Evolutionary conservation across 2,329 filamentous ascomycete species (phyloP), one percentile per base, ranked within the genome.

Genomic region (Graphilbum sp.): DNA sequence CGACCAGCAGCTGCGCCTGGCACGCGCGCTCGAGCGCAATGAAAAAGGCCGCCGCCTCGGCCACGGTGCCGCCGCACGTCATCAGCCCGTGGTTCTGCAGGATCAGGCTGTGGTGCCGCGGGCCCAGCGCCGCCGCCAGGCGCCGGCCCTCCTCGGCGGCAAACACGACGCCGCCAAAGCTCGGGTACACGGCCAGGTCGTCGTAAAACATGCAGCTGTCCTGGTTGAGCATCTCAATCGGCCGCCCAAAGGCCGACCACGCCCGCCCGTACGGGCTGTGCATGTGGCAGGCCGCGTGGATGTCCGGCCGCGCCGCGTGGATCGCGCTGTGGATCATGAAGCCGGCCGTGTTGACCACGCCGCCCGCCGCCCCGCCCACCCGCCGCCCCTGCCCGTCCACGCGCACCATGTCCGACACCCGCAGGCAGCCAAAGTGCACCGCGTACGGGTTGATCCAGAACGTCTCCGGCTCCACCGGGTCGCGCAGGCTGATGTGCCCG

Each of bases 271-370:
- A 63, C 31, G 65, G 63, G 20, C 67, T 69, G 49, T 84, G 79
- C 6, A 69, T 68, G 49, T 84, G 79, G 50, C 75, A 80, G 10
- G 77, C 71, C 3, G 78, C 76, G 46, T 74, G 63, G n/a, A 76
- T 70, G 48, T 80, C 68, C 4, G 70, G 69, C 11, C 77, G 60
- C 1, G 72, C 72, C 52, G 71, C 72, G 55, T 79, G 70, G 15
- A 82, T 61, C 7, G 75, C 75, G 18, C 63, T 64, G 54, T 83
- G 79, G 45, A 83, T 83, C 39, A 79, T 54, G 49, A 80, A 82
- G 0, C 77, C 78, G 0, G 77, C 76, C 3, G 72, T 67, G 53
- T 83, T 83, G 32, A 73, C 69, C 1, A 75, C 72, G 31, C 35
- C 15, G 49, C 76, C 75, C n/a, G 20, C 24, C 0, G 49, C 51